A percentile compares a stretch with the other conserved stretches of the same genome.
Conservation (phyloP, 371 early-diverging fungal species). For the Parasitella parasitica region DNA sequence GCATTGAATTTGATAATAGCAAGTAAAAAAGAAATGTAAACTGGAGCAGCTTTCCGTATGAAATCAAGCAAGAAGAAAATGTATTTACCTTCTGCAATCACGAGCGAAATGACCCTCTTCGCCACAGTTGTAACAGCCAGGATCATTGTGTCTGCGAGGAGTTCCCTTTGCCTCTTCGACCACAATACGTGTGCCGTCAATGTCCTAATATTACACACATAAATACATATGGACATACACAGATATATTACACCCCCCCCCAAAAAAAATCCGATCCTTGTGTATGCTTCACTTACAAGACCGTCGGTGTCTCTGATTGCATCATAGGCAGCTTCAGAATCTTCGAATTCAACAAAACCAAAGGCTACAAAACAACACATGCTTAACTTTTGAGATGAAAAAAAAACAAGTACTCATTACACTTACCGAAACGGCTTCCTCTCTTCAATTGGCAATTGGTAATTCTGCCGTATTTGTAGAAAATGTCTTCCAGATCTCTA, state of each 20-base stretch:
- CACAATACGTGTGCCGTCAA: constrained; percentile 59
- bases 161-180: constrained; percentile 65
- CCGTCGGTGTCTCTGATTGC: constrained; percentile 67
- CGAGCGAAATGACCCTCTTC: constrained; percentile 42
- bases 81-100: constrained; percentile 24
- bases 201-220: constrained; percentile 13
- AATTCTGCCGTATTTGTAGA: constrained; percentile 67
- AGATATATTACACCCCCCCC: too few relatives aligned
- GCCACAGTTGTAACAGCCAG: constrained; percentile 64
- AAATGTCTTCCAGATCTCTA: constrained; percentile 66
- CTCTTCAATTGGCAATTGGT: constrained; percentile 59
- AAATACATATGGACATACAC: not conserved
- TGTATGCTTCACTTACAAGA: constrained; percentile 34
- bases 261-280: too few relatives aligned
- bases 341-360: constrained; percentile 65
- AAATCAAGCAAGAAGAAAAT: not conserved
- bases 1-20: not conserved
- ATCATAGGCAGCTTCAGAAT: constrained; percentile 68
- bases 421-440: constrained; percentile 24
- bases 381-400: not conserved
- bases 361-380: constrained; percentile 31
- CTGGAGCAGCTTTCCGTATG: not conserved
- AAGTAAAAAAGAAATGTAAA: not conserved
- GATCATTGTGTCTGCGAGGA: constrained; percentile 48
- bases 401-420: not conserved